Evolutionary conservation across 2,329 filamentous ascomycete species (phyloP), one percentile per base, ranked within the genome.

Genomic region (Aureobasidium pullulans): DNA sequence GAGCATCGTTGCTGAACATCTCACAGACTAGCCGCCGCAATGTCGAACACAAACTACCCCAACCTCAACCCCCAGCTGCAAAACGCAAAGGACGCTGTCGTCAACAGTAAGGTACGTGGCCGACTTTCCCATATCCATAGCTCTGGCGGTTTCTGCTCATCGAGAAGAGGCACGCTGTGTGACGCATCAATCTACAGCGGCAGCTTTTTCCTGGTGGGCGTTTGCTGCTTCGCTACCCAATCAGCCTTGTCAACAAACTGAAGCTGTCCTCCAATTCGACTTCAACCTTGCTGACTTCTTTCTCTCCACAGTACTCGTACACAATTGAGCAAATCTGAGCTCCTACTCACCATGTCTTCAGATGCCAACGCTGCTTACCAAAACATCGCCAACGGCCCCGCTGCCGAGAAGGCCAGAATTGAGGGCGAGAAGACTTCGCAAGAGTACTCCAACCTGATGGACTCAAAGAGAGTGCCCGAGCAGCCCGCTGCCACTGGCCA

Each of bases 401-500:
- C 84, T 61, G 81, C 79, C 60, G 76, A 83, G 65, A 80, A 77
- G 64, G 77, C 81, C 68, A 82, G 80, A 70, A 75, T 77, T 61
- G 78, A 85, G 72, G 76, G 77, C 60, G 75, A 76, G 64, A 80
- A 80, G 69, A 84, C 83, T 48, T 73, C 75, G 66, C 75, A 77
- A 63, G 83, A 85, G 71, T 80, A 85, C 69, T 77, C 76, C 64
- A 81, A 83, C 64, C 75, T 86, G 62, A 81, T 80, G 63, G 76
- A 77, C 67, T 73, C 81, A 59, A 79, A 79, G 62, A 75, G 76
- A 49, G 77, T 76, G 29, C 81, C 82, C 23, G 75, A 79, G 46
- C 75, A 78, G 65, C 79, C 78, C 63, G 79, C 83, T 62, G 79
- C 79, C 57, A 84, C 80, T 65, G 82, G 82, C 64, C 84, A 86